These are phyloP conservation scores for Fusarium incarnatum DNA, from an alignment of 2,329 filamentous ascomycete genomes.

Conservation along the genomic window DNA sequence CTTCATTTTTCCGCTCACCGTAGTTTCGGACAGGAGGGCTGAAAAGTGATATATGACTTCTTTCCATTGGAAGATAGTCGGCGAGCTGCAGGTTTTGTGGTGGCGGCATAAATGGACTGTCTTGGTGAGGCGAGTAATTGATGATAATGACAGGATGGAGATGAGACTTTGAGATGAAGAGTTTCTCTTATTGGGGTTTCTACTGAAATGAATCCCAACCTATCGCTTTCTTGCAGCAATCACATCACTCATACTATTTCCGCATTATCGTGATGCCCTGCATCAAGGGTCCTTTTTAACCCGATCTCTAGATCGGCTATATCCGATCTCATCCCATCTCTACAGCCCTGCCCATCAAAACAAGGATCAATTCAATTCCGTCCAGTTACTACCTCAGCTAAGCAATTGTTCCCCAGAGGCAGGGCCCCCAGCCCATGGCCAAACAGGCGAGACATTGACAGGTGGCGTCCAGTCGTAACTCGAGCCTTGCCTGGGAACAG, in stretches of 20 bases:
- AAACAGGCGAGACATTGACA: constrained; percentile 35
- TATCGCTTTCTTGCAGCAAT: not conserved
- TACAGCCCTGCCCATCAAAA: not conserved
- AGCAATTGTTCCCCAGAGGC: too few relatives aligned
- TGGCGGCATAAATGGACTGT: not conserved
- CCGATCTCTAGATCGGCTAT: constrained; percentile 18
- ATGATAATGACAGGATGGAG: not conserved
- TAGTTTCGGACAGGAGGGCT: constrained; percentile 17
- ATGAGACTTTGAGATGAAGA: too few relatives aligned
- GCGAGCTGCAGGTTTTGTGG: constrained; percentile 30
- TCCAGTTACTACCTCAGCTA: not conserved
- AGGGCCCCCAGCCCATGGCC: not conserved
- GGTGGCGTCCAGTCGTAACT: constrained; percentile 39
- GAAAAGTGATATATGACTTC: constrained; percentile 20
- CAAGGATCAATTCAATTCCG: not conserved
- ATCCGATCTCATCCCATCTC: constrained; percentile 28
- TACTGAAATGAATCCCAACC: not conserved
- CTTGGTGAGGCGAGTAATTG: not conserved
- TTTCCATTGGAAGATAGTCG: constrained; percentile 19
- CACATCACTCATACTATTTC: not conserved
- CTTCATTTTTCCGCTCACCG: constrained; percentile 25
- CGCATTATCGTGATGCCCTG: not conserved
- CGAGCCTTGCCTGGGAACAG: constrained; percentile 17
- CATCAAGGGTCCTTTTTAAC: not conserved
- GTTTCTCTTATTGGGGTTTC: not conserved